A percentile compares a stretch with the other conserved stretches of the same genome.
phyloP scores from a whole-genome alignment of 192 early-diverging fungal species.

The Coemansia sp. region DNA sequence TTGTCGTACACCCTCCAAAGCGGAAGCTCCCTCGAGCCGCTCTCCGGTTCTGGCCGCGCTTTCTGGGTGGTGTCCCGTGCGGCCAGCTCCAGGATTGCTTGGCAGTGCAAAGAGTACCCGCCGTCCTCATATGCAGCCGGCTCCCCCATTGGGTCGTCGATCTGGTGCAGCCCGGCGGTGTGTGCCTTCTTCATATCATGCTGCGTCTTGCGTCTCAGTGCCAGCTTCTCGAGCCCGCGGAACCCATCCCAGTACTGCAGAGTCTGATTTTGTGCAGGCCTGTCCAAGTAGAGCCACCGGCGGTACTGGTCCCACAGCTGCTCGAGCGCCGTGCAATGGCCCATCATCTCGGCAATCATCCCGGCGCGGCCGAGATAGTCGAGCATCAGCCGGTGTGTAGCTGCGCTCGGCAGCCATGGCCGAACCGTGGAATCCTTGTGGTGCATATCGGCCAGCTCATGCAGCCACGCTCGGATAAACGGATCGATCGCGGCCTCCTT shows the following conservation, averaged over 20 bases:
- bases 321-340: constrained; percentile 10
- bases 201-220: constrained; percentile 14
- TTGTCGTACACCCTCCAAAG: constrained; percentile 19
- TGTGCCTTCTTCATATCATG: not conserved
- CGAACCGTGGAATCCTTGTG: not conserved
- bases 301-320: constrained; percentile 28
- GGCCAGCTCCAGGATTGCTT: constrained; percentile 11
- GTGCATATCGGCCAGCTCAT: constrained; percentile 12
- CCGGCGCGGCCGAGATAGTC: constrained; percentile 4
- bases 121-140: no score
- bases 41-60: no score
- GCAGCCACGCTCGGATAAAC: constrained; percentile 14
- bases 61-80: no score
- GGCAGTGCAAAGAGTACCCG: constrained; percentile 6
- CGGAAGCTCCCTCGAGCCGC: not conserved
- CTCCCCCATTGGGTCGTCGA: not conserved
- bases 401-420: constrained; percentile 42
- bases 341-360: not conserved
- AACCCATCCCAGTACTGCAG: no score
- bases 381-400: constrained; percentile 32
- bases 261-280: no score
- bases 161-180: not conserved
- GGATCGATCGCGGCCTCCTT: not conserved
- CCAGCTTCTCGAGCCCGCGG: constrained; percentile 9
- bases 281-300: constrained; percentile 6